Percentiles rank a stretch among this genome's conserved stretches.
These are phyloP conservation scores for Suhomyces yuchorum DNA, from an alignment of 1,139 yeast species.

Conservation along the genomic window DNA sequence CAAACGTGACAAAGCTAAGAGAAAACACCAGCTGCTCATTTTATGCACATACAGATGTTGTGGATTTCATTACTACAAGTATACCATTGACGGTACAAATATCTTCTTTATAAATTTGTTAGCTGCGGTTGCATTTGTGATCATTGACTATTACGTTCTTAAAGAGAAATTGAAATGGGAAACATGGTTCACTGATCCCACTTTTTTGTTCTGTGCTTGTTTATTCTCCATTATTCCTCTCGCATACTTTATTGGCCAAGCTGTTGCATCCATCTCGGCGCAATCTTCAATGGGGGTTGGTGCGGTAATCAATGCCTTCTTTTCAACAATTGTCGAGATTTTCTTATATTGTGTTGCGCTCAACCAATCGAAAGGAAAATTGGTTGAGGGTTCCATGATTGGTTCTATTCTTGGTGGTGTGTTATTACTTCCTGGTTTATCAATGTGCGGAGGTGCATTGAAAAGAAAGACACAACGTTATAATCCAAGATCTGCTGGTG, in stretches of 20 bases:
- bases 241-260: slow-evolving; percentile 97
- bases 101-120: slow-evolving; percentile 86
- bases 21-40: slow-evolving; percentile 46
- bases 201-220: slow-evolving; percentile 71
- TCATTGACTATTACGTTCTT: slow-evolving; percentile 71
- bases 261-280: slow-evolving; percentile 97
- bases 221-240: slow-evolving; percentile 85
- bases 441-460: slow-evolving; percentile 97
- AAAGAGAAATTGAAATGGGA: slow-evolving; percentile 53
- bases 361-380: slow-evolving; percentile 77
- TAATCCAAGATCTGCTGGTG: slow-evolving; percentile 96
- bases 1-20: slow-evolving; percentile 25
- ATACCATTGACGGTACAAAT: slow-evolving; percentile 94
- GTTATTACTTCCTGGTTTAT: slow-evolving; percentile 83
- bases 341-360: slow-evolving; percentile 91
- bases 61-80: slow-evolving; percentile 91
- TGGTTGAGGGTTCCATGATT: slow-evolving; percentile 97
- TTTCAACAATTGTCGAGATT: slow-evolving; percentile 93
- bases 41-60: slow-evolving; percentile 90
- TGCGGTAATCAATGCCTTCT: slow-evolving; percentile 96
- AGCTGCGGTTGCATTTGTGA: slow-evolving; percentile 78
- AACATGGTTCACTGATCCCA: slow-evolving; percentile 57
- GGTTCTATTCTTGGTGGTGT: slow-evolving; percentile 96
- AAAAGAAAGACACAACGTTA: slow-evolving; percentile 90
- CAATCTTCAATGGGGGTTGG: slow-evolving; percentile 99